Evolutionary conservation across 139 green algal species (phyloP).

Genomic region (Chlamydomonas incerta): DNA sequence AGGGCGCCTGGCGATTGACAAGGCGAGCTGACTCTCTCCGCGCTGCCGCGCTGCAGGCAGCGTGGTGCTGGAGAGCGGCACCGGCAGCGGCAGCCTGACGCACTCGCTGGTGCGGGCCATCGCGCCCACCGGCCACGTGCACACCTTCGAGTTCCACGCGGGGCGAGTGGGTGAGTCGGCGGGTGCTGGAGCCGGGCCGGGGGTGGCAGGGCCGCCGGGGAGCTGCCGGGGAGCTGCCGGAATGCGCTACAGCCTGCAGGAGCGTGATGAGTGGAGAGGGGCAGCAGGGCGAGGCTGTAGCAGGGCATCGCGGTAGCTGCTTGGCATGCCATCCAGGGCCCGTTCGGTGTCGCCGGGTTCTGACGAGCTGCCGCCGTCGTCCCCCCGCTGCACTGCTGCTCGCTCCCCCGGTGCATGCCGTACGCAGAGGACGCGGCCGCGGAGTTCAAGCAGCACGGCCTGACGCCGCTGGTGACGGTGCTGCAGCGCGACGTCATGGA

Average conservation of each 20-base stretch:
- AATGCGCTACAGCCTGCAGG: too few relatives aligned
- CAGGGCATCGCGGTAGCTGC: too few relatives aligned
- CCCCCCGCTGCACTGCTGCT: too few relatives aligned
- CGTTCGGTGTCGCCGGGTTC: too few relatives aligned
- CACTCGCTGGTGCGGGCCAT: slow-evolving; percentile 90
- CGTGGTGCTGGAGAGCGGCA: slow-evolving; percentile 91
- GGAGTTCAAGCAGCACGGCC: slow-evolving; percentile 66
- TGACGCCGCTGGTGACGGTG: slow-evolving; percentile 50
- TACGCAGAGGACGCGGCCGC: slow-evolving; percentile 49
- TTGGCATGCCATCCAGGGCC: too few relatives aligned
- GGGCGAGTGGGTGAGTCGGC: slow-evolving; percentile 55
- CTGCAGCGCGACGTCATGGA: slow-evolving; percentile 87
- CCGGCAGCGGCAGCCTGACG: slow-evolving; percentile 93
- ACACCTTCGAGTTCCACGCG: slow-evolving; percentile 97
- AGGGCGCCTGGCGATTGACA: too few relatives aligned
- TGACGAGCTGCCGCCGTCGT: too few relatives aligned
- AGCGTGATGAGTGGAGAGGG: too few relatives aligned
- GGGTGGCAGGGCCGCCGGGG: neutral
- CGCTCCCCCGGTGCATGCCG: too few relatives aligned
- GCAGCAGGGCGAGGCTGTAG: too few relatives aligned
- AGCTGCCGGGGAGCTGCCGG: too few relatives aligned
- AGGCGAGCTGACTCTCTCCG: too few relatives aligned
- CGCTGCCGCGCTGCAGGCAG: slow-evolving; percentile 56
- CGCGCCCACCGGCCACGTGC: slow-evolving; percentile 84
- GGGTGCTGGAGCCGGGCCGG: neutral